These are phyloP conservation scores for Phytophthora sp. DNA, from an alignment of 352 stramenopile genomes.

Conservation along the genomic window DNA sequence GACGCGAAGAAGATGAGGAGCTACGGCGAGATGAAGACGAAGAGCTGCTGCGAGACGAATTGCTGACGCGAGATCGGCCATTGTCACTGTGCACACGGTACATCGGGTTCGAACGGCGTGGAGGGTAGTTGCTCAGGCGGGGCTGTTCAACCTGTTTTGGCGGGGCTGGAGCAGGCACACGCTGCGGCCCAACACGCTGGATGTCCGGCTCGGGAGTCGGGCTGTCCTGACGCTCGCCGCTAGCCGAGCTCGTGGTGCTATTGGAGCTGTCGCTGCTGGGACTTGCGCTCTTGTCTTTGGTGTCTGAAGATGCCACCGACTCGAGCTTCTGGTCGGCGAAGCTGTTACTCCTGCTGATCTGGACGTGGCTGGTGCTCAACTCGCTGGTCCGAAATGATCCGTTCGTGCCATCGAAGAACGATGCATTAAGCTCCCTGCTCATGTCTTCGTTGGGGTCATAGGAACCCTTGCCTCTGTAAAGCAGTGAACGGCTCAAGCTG, in stretches of 20 bases:
- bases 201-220: conserved; percentile 29
- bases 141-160: conserved; percentile 28
- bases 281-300: conserved; percentile 29
- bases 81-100: conserved; percentile 25
- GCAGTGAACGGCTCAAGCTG: conserved; percentile 20
- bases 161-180: conserved; percentile 33
- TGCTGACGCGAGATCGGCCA: conserved; percentile 27
- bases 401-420: conserved; percentile 47
- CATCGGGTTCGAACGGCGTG: conserved; percentile 32
- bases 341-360: conserved; percentile 37
- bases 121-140: conserved; percentile 33
- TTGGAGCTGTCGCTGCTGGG: conserved; percentile 31
- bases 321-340: conserved; percentile 37
- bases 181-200: conserved; percentile 32
- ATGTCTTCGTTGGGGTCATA: conserved; percentile 42
- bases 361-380: conserved; percentile 34
- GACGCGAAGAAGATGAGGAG: conserved; percentile 30
- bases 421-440: conserved; percentile 38
- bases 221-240: conserved; percentile 21
- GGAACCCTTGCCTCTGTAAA: conserved; percentile 30
- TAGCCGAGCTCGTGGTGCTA: conserved; percentile 36
- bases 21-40: conserved; percentile 32
- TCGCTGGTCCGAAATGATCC: conserved; percentile 37
- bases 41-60: conserved; percentile 34
- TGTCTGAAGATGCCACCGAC: conserved; percentile 18